Percentiles rank a stretch among this genome's conserved stretches.
Evolutionary conservation across 805 yeast species (phyloP).

Genomic region (Torulaspora maleeae): DNA sequence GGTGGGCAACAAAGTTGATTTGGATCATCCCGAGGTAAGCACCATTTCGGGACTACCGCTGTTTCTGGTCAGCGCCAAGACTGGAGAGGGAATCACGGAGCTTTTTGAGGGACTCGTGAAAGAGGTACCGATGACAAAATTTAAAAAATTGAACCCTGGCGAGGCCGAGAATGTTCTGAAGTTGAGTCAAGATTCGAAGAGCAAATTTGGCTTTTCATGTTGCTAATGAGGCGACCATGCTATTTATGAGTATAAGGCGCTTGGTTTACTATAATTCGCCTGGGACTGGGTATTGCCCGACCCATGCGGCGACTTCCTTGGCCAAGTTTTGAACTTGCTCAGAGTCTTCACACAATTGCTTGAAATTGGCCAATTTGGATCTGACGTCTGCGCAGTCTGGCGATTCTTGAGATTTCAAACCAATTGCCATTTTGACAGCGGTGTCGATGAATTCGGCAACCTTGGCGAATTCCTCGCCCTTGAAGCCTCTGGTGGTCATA

Average conservation of each 20-base stretch:
- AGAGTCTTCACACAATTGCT: constrained; percentile 60
- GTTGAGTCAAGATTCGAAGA: neutral
- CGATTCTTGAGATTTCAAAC: constrained; percentile 47
- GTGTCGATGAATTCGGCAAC: constrained; percentile 76
- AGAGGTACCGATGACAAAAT: constrained; percentile 36
- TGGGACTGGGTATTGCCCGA: constrained; percentile 76
- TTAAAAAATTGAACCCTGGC: constrained; percentile 7
- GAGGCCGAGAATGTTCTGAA: neutral
- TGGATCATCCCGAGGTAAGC: constrained; percentile 44
- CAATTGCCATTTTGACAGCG: constrained; percentile 67
- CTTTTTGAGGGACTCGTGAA: constrained; percentile 44
- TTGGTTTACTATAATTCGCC: constrained; percentile 49
- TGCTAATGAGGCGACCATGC: constrained; percentile 3
- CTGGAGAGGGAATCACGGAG: constrained; percentile 46
- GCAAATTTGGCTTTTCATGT: constrained; percentile 5
- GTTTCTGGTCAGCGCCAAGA: constrained; percentile 50
- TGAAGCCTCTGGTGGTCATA: constrained; percentile 94
- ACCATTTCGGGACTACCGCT: constrained; percentile 23
- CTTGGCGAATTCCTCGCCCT: constrained; percentile 66
- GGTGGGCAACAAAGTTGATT: constrained; percentile 75
- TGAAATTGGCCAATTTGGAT: constrained; percentile 63
- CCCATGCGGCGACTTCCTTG: constrained; percentile 69
- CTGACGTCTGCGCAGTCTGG: constrained; percentile 53
- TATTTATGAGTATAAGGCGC: neutral
- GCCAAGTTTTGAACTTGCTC: constrained; percentile 56